phyloP scores from a whole-genome alignment of 177 flowering plant species.

The Telopea speciosissima region DNA sequence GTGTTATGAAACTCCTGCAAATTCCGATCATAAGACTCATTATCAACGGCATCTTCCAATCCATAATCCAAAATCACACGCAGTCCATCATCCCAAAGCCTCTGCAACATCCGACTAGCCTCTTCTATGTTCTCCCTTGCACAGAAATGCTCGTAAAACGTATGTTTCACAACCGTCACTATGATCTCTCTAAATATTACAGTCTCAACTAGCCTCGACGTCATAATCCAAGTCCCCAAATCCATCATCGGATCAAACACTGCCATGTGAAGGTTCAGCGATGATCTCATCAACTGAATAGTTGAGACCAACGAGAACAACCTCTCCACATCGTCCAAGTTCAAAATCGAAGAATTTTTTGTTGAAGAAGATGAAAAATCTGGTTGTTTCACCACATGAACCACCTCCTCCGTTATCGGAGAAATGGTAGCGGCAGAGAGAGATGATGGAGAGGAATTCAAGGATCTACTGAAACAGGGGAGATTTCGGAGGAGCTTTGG shows the following conservation, averaged over 20 bases:
- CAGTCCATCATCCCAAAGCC: conserved; percentile 45
- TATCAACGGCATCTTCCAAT: conserved; percentile 54
- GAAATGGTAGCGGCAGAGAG: conserved; percentile 1
- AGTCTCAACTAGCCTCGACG: conserved; percentile 42
- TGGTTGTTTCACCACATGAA: not conserved
- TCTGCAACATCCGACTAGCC: conserved; percentile 34
- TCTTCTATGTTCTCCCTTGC: conserved; percentile 56
- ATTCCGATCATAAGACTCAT: conserved; percentile 57
- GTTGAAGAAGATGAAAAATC: too few species aligned
- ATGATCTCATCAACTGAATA: conserved; percentile 37
- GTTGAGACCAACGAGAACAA: conserved; percentile 52
- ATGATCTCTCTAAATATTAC: conserved; percentile 21
- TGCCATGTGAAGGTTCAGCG: conserved; percentile 39
- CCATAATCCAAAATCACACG: conserved; percentile 72
- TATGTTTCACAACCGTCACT: conserved; percentile 27
- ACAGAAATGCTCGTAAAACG: conserved; percentile 72
- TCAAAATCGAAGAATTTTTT: conserved; percentile 12
- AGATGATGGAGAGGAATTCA: not conserved
- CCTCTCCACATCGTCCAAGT: conserved; percentile 35
- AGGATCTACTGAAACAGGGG: not conserved
- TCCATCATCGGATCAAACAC: conserved; percentile 61
- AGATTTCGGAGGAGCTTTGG: not conserved
- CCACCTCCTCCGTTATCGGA: conserved; percentile 4
- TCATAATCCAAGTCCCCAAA: conserved; percentile 62
- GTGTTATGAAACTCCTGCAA: conserved; percentile 45